phyloP scores from a whole-genome alignment of 768 basidiomycete genomes.

The Leccinum incarnatum region DNA sequence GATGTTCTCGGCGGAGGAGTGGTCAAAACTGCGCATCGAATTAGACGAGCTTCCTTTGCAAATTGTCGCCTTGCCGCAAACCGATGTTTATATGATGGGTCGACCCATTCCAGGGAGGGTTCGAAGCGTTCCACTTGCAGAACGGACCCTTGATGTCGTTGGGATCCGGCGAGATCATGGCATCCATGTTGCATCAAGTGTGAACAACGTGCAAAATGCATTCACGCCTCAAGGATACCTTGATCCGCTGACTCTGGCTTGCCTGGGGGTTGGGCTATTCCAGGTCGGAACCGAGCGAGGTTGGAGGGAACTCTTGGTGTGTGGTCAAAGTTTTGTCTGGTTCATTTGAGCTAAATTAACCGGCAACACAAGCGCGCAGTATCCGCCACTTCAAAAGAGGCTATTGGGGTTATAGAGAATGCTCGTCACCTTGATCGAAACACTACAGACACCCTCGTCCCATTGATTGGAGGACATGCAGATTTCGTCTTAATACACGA shows the following conservation, averaged over 20 bases:
- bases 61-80: conserved; percentile 59
- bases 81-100: conserved; percentile 70
- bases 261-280: conserved; percentile 57
- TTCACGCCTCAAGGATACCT: conserved; percentile 67
- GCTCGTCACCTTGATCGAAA: background rate
- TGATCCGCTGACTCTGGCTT: conserved; percentile 59
- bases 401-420: conserved; percentile 36
- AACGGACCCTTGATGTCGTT: conserved; percentile 56
- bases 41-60: conserved; percentile 43
- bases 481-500: conserved; percentile 62
- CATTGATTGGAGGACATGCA: conserved; percentile 43
- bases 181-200: conserved; percentile 51
- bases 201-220: conserved; percentile 66
- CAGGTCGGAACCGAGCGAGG: conserved; percentile 51
- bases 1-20: conserved; percentile 45
- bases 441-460: conserved; percentile 28
- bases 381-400: conserved; percentile 50
- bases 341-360: conserved; percentile 4
- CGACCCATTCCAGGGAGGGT: conserved; percentile 27
- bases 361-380: conserved; percentile 43
- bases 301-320: conserved; percentile 47
- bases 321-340: conserved; percentile 15
- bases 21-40: conserved; percentile 40
- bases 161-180: conserved; percentile 43
- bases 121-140: conserved; percentile 36